Conservation (phyloP, 352 stramenopile species). For the Thalassiosira hispida region DNA sequence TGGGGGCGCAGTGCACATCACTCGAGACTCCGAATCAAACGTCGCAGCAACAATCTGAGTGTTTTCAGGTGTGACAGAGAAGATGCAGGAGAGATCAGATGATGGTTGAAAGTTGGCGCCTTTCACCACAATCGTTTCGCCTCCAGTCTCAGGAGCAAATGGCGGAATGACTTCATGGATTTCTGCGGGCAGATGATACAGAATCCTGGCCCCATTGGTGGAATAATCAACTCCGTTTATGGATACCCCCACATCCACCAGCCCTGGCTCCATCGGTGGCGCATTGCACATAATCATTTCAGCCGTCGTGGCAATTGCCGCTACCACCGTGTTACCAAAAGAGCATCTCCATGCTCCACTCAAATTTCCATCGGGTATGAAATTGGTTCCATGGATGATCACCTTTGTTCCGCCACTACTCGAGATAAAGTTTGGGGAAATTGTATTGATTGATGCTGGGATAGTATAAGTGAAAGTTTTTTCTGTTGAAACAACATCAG, state of each 20-base stretch:
- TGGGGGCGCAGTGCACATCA: constrained; percentile 13
- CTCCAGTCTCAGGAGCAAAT: constrained; percentile 10
- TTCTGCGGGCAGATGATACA: constrained; percentile 28
- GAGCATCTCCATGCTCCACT: constrained; percentile 8
- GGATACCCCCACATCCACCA: constrained; percentile 16
- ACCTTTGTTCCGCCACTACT: constrained; percentile 24
- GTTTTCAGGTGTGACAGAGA: constrained; percentile 4
- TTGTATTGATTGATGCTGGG: not conserved
- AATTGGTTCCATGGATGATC: constrained; percentile 6
- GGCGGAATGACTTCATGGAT: constrained; percentile 20
- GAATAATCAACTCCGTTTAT: constrained; percentile 42
- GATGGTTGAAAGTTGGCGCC: constrained; percentile 40
- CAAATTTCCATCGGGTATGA: constrained; percentile 13
- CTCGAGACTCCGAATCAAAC: constrained; percentile 23
- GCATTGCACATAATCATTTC: constrained; percentile 27
- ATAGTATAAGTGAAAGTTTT: constrained; percentile 22
- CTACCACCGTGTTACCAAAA: constrained; percentile 25
- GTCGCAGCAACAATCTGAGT: constrained; percentile 10
- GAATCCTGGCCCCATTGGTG: not conserved
- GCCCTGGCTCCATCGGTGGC: constrained; percentile 23
- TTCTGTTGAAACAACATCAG: constrained; percentile 24
- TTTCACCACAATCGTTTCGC: constrained; percentile 12
- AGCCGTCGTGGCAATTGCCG: not conserved
- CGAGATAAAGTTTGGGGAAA: constrained; percentile 21
- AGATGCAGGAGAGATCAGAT: constrained; percentile 46